These are phyloP conservation scores for Capronia epimyces DNA, from an alignment of 2,329 filamentous ascomycete species.

Conservation along the genomic window DNA sequence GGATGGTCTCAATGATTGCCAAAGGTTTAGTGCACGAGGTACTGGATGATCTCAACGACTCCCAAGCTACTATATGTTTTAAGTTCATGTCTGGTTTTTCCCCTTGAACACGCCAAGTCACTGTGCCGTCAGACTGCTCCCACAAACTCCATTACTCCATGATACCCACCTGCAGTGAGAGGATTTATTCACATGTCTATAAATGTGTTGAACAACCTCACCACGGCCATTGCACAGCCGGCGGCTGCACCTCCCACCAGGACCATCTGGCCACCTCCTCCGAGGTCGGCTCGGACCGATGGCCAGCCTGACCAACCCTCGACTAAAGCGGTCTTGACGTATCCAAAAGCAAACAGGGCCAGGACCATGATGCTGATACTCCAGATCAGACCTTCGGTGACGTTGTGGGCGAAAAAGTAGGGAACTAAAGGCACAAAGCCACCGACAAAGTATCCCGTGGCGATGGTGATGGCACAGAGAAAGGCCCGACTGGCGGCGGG, in stretches of 20 bases:
- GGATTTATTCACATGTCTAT: neutral
- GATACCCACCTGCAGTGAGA: too few relatives aligned
- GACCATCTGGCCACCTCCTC: slow-evolving; percentile 58
- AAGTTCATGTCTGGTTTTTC: too few relatives aligned
- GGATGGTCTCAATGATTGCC: too few relatives aligned
- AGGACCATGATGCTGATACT: slow-evolving; percentile 49
- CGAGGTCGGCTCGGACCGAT: slow-evolving; percentile 4
- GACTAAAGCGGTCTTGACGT: slow-evolving; percentile 43
- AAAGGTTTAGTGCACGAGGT: too few relatives aligned
- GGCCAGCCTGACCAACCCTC: slow-evolving; percentile 39
- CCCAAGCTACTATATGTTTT: too few relatives aligned
- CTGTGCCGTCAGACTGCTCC: too few relatives aligned
- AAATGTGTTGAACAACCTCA: slow-evolving; percentile 14
- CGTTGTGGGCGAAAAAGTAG: slow-evolving; percentile 41
- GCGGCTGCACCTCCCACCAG: slow-evolving; percentile 61
- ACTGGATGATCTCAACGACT: too few relatives aligned
- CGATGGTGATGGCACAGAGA: slow-evolving; percentile 39
- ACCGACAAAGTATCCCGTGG: slow-evolving; percentile 34
- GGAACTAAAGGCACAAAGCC: slow-evolving; percentile 49
- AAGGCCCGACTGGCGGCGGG: slow-evolving; percentile 31
- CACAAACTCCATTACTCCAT: too few relatives aligned
- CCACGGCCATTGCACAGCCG: slow-evolving; percentile 58
- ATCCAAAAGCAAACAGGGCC: slow-evolving; percentile 49
- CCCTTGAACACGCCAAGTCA: too few relatives aligned
- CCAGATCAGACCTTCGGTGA: slow-evolving; percentile 41